Percentiles rank a stretch among this genome's conserved stretches.
phyloP scores from a whole-genome alignment of 768 basidiomycete species.

The Astraeus odoratus region DNA sequence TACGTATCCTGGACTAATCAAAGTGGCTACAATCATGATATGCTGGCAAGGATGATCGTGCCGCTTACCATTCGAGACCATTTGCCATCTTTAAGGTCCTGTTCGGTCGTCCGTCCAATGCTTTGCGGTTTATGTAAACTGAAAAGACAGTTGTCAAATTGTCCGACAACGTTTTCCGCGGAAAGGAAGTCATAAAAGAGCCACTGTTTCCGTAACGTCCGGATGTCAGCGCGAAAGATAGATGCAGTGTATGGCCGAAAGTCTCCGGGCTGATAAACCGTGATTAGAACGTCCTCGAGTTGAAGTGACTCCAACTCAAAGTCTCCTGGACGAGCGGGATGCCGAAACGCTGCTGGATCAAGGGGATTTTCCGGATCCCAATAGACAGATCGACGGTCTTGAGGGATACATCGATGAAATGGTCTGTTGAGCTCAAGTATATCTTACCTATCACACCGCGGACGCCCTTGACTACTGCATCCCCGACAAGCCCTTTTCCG shows the following conservation, averaged over 20 bases:
- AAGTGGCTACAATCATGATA: background rate
- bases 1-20: conserved; percentile 82
- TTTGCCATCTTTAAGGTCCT: conserved; percentile 73
- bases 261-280: conserved; percentile 87
- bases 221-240: conserved; percentile 89
- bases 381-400: conserved; percentile 81
- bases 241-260: conserved; percentile 91
- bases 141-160: conserved; percentile 96
- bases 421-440: background rate
- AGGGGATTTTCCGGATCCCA: conserved; percentile 82
- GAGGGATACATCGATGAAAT: background rate
- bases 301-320: conserved; percentile 88
- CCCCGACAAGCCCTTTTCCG: conserved; percentile 87
- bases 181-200: conserved; percentile 87
- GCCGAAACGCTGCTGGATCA: conserved; percentile 77
- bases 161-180: conserved; percentile 93
- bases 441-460: conserved; percentile 81
- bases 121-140: conserved; percentile 95
- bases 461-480: conserved; percentile 90
- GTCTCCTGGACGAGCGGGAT: conserved; percentile 67
- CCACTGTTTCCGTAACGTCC: conserved; percentile 85
- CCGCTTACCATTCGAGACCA: conserved; percentile 81
- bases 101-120: conserved; percentile 84
- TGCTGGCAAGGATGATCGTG: background rate
- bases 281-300: conserved; percentile 89